Percentiles rank a stretch among this genome's conserved stretches.
phyloP scores from a whole-genome alignment of 2,329 filamentous ascomycete species.

The Fusarium setosum region DNA sequence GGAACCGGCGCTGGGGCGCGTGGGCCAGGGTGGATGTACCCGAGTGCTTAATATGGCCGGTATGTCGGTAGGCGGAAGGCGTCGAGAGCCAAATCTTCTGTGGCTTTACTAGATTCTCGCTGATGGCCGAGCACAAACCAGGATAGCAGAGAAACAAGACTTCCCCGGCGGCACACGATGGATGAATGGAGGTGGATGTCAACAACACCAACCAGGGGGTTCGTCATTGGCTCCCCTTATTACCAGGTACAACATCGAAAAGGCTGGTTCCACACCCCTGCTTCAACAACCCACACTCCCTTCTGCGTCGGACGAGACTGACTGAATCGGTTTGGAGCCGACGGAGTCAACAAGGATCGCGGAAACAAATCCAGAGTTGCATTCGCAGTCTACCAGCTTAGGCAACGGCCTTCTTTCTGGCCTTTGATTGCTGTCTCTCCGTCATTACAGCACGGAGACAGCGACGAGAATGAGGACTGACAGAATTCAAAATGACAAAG shows the following conservation, averaged over 20 bases:
- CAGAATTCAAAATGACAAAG: constrained; percentile 12
- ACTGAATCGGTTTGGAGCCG: constrained; percentile 39
- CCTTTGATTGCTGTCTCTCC: constrained; percentile 31
- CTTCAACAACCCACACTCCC: constrained; percentile 33
- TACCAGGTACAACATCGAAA: constrained; percentile 24
- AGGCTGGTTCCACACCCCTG: constrained; percentile 37
- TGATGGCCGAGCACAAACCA: constrained; percentile 31
- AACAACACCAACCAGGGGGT: constrained; percentile 29
- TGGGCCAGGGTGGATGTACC: constrained; percentile 18
- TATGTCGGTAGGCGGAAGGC: constrained; percentile 23
- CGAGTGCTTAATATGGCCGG: constrained; percentile 26
- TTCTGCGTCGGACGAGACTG: constrained; percentile 40
- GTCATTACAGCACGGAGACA: constrained; percentile 25
- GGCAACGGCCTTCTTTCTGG: constrained; percentile 28
- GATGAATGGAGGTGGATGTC: constrained; percentile 32
- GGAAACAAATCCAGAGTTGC: constrained; percentile 40
- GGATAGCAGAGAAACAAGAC: constrained; percentile 27
- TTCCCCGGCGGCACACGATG: constrained; percentile 11
- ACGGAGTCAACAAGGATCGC: constrained; percentile 34
- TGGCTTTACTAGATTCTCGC: constrained; percentile 27
- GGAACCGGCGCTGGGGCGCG: constrained; percentile 9
- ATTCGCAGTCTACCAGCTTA: constrained; percentile 29
- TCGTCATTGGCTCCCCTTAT: constrained; percentile 33
- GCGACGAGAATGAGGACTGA: constrained; percentile 5
- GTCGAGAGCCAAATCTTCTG: constrained; percentile 16